These are phyloP conservation scores for Macrophomina pseudophaseolina DNA, from an alignment of 2,329 filamentous ascomycete species.

Conservation along the genomic window DNA sequence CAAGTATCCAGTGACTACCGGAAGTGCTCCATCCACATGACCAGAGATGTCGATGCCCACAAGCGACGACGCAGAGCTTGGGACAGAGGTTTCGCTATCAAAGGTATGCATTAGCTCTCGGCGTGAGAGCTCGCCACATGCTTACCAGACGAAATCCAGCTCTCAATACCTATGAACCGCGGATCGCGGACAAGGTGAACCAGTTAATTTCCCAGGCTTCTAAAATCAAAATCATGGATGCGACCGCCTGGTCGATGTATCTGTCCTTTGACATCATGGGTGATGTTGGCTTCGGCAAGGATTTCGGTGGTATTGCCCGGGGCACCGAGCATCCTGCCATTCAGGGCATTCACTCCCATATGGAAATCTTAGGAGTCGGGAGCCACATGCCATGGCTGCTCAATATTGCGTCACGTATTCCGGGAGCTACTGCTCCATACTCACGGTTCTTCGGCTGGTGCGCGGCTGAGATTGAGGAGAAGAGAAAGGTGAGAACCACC, in stretches of 20 bases:
- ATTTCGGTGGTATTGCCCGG: slow-evolving; percentile 44
- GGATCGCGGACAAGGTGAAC: slow-evolving; percentile 28
- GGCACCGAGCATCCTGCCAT: slow-evolving; percentile 40
- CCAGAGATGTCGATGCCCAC: slow-evolving; percentile 39
- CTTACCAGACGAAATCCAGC: slow-evolving; percentile 28
- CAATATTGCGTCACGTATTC: slow-evolving; percentile 38
- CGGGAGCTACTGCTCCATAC: slow-evolving; percentile 37
- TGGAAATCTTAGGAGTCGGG: slow-evolving; percentile 41
- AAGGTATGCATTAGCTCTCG: slow-evolving; percentile 18
- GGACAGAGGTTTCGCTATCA: slow-evolving; percentile 42
- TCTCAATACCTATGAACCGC: slow-evolving; percentile 43
- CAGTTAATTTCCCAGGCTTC: neutral
- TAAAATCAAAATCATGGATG: slow-evolving; percentile 31
- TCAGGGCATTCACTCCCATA: slow-evolving; percentile 43
- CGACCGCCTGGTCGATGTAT: slow-evolving; percentile 44
- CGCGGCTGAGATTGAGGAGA: slow-evolving; percentile 37
- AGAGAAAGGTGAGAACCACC: slow-evolving; percentile 34
- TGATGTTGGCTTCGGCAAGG: slow-evolving; percentile 50
- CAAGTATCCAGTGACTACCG: slow-evolving; percentile 29
- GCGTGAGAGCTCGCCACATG: neutral
- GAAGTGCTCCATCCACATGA: slow-evolving; percentile 36
- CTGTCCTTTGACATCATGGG: slow-evolving; percentile 58
- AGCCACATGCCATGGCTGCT: slow-evolving; percentile 45
- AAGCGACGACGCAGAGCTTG: slow-evolving; percentile 38
- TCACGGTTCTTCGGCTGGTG: slow-evolving; percentile 39